Evolutionary conservation across 1,139 yeast species (phyloP).

Genomic region (Zhuliangozyma blackwelliae): DNA sequence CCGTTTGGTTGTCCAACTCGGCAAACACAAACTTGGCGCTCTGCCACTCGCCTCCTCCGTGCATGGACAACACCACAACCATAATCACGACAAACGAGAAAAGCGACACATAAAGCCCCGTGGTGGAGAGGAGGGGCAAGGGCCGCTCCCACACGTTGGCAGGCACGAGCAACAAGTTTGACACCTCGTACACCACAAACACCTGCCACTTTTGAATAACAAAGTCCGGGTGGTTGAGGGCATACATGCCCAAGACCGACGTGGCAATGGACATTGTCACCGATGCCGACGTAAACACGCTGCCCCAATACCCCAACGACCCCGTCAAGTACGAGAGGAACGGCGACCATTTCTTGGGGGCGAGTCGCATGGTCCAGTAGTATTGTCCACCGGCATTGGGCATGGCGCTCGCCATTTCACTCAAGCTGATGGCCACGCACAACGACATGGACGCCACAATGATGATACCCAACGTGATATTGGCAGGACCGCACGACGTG

Average conservation of each 20-base stretch:
- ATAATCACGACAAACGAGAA: constrained; percentile 52
- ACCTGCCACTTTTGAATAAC: constrained; percentile 54
- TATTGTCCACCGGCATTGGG: constrained; percentile 65
- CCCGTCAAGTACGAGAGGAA: constrained; percentile 51
- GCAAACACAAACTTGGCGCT: constrained; percentile 57
- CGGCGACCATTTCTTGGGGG: constrained; percentile 45
- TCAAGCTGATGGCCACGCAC: constrained; percentile 34
- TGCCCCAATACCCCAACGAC: constrained; percentile 52
- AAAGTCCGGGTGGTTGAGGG: constrained; percentile 39
- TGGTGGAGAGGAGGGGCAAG: constrained; percentile 48
- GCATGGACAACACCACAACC: constrained; percentile 51
- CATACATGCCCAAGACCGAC: constrained; percentile 51
- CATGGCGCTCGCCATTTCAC: constrained; percentile 49
- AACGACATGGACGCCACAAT: constrained; percentile 48
- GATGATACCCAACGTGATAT: constrained; percentile 62
- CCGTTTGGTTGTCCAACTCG: constrained; percentile 58
- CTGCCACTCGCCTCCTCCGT: constrained; percentile 45
- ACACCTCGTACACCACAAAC: constrained; percentile 45
- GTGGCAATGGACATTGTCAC: constrained; percentile 52
- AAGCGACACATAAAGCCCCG: constrained; percentile 53
- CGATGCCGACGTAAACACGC: constrained; percentile 58
- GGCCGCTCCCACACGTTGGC: constrained; percentile 58
- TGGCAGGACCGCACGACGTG: constrained; percentile 62
- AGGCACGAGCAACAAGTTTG: constrained; percentile 37
- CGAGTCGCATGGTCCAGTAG: constrained; percentile 48